A percentile compares a stretch with the other conserved stretches of the same genome.
phyloP scores from a whole-genome alignment of 2,329 filamentous ascomycete genomes.

The Pochonia chlamydosporia region DNA sequence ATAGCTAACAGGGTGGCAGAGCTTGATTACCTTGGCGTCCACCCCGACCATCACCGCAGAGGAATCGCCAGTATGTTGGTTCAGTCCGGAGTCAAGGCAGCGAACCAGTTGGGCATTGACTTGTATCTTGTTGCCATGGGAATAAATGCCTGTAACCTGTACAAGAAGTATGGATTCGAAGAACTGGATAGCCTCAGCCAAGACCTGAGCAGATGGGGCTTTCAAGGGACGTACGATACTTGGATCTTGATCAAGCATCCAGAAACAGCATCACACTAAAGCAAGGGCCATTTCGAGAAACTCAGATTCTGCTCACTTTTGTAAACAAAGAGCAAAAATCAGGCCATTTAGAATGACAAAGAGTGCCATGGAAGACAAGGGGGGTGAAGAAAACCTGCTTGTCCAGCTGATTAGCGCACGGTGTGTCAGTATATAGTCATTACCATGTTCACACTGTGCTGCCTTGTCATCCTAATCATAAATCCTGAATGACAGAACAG shows the following conservation, averaged over 20 bases:
- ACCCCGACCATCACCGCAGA: constrained; percentile 14
- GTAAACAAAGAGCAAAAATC: too few species aligned
- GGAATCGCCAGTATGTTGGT: constrained; percentile 18
- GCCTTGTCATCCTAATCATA: too few species aligned
- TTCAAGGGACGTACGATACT: neutral
- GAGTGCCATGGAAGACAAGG: too few species aligned
- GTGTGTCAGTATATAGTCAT: too few species aligned
- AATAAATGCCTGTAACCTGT: constrained; percentile 9
- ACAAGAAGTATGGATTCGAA: constrained; percentile 15
- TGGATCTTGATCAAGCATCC: constrained; percentile 1
- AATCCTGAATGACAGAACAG: too few species aligned
- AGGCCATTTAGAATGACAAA: too few species aligned
- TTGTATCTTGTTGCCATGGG: constrained; percentile 15
- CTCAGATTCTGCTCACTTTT: too few species aligned
- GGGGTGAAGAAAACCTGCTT: too few species aligned
- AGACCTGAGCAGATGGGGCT: constrained; percentile 1
- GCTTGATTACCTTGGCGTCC: constrained; percentile 17
- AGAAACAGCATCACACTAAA: too few species aligned
- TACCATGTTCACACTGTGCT: too few species aligned
- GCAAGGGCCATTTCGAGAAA: too few species aligned
- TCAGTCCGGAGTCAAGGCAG: constrained; percentile 14
- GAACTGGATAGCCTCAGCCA: neutral
- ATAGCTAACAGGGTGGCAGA: constrained; percentile 6
- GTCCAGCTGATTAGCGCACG: too few species aligned
- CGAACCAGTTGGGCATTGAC: constrained; percentile 12